A percentile compares a stretch with the other conserved stretches of the same genome.
Conservation (phyloP, 768 basidiomycete species). For the Tricholomella constricta region DNA sequence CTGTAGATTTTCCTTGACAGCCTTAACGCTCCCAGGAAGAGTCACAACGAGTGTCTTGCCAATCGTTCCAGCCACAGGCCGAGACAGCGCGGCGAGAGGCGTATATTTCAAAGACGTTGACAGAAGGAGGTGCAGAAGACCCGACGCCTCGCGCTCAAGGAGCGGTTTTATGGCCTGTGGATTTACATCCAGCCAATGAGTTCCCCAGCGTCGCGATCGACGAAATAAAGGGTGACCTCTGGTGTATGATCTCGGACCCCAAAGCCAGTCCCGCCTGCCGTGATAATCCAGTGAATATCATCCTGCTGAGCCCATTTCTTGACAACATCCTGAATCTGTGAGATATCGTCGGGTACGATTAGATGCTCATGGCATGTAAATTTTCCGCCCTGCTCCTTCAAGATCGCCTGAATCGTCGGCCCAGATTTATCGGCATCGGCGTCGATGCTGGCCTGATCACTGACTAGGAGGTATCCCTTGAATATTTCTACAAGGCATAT, state of each 20-base stretch:
- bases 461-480: constrained; percentile 45
- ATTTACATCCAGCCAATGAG: not conserved
- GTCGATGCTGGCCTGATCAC: constrained; percentile 64
- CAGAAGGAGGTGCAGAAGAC: constrained; percentile 75
- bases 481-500: constrained; percentile 1
- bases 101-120: constrained; percentile 71
- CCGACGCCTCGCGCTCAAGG: constrained; percentile 68
- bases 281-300: constrained; percentile 73
- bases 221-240: constrained; percentile 51
- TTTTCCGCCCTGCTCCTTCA: constrained; percentile 33
- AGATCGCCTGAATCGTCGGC: constrained; percentile 56
- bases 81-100: constrained; percentile 77
- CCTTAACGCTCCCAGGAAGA: constrained; percentile 84
- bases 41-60: constrained; percentile 71
- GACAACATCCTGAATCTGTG: constrained; percentile 50
- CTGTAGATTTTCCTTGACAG: constrained; percentile 76
- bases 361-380: constrained; percentile 36
- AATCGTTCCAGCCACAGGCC: constrained; percentile 79
- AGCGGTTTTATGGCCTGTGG: constrained; percentile 59
- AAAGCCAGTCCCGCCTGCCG: constrained; percentile 89
- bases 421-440: constrained; percentile 63
- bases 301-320: constrained; percentile 44
- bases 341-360: constrained; percentile 71
- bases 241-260: constrained; percentile 81
- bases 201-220: not conserved